Conservation (phyloP, 257 asterid genomes). For the Sherardia arvensis region DNA sequence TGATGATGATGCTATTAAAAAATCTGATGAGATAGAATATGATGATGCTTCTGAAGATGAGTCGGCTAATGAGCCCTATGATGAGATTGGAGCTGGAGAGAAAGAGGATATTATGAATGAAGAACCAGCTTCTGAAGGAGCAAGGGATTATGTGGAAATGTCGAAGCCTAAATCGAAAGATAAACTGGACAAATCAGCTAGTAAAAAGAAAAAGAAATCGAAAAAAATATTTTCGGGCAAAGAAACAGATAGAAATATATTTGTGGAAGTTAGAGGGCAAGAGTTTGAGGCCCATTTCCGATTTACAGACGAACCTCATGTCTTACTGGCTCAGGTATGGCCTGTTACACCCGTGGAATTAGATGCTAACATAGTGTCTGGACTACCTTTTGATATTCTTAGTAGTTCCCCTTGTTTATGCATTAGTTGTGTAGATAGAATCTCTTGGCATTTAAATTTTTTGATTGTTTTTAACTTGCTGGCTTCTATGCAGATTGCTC, state of each 20-base stretch:
- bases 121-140: constrained; percentile 24
- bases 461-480: neutral
- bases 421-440: neutral
- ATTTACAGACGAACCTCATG: constrained; percentile 60
- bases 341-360: neutral
- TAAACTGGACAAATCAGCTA: constrained; percentile 9
- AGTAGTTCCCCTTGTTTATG: neutral
- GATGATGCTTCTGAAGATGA: constrained; percentile 53
- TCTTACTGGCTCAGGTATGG: constrained; percentile 79
- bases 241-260: constrained; percentile 25
- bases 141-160: constrained; percentile 20
- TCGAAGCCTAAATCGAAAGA: constrained; percentile 27
- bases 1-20: constrained; percentile 71
- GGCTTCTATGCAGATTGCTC: constrained; percentile 53
- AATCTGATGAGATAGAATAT: constrained; percentile 74
- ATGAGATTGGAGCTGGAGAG: constrained; percentile 24
- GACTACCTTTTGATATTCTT: neutral
- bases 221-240: constrained; percentile 2
- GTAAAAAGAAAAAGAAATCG: constrained; percentile 14
- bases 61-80: constrained; percentile 18
- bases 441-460: neutral
- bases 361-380: neutral
- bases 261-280: constrained; percentile 31
- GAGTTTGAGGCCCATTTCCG: constrained; percentile 48
- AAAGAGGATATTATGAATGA: constrained; percentile 29